Evolutionary conservation across 495 filamentous ascomycete genomes (phyloP), one percentile per base, ranked within the genome.

Genomic region (Penicillium angulare): DNA sequence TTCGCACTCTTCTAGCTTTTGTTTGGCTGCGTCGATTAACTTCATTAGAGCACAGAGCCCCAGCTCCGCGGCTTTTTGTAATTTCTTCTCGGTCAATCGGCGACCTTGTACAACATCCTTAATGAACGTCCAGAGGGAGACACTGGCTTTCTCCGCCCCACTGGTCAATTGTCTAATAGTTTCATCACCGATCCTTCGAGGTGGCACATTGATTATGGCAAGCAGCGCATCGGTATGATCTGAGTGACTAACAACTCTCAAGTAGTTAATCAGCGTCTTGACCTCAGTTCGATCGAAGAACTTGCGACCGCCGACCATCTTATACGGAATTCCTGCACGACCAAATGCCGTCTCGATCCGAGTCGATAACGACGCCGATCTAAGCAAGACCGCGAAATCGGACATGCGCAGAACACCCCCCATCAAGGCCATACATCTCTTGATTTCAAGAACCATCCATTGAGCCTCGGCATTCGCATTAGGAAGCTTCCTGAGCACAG

Each of bases 281-380:
- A 99, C 86, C 68, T 99, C 95, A 9, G 82, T 76, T 39, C 95
- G 82, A 56, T 99, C 95, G 59, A 92, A 99, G 68, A 99, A 99
- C 47, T 86, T 85, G 26, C 83, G 80, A 0, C 95, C 95, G 59
- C 88, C 95, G 42, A 97, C 88, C 95, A 97, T 97, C 24, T 83
- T 83, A 67, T 99, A 99, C 0, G 91, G 79, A 24, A 99, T 82
- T 1, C 95, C 95, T 7, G 84, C 82, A 61, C 87, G 91, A 3
- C 90, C 91, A 53, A 97, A 79, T 9, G 85, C 86, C 12, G 81
- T 79, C 65, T 99, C 95, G 38, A 97, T 86, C 26, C 87, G 82
- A 21, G 90, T 79, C 0, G 95, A 97, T 33, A 97, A 73, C 2
- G 83, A 76, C 0, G 93, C 88, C 5, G 91, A 92, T 3, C 95